Conservation (phyloP, 257 asterid genomes). For the Mitragyna speciosa region DNA sequence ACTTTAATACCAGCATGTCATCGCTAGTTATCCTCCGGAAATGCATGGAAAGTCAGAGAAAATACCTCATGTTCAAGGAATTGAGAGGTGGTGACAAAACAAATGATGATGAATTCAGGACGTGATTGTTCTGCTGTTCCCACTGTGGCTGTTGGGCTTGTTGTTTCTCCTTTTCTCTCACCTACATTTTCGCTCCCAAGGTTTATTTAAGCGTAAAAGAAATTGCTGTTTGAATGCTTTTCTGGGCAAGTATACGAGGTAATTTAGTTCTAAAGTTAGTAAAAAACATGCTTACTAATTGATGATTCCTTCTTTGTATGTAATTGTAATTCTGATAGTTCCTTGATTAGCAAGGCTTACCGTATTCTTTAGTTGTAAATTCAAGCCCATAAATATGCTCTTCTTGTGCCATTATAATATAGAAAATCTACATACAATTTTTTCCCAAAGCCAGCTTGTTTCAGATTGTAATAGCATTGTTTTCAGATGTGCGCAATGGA, state of each 20-base stretch:
- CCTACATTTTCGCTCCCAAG: slow-evolving; percentile 23
- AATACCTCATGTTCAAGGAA: slow-evolving; percentile 50
- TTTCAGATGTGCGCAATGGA: background rate
- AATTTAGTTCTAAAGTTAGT: background rate
- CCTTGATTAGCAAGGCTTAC: too few relatives aligned
- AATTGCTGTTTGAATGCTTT: background rate
- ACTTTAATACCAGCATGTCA: too few relatives aligned
- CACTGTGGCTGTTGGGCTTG: slow-evolving; percentile 28
- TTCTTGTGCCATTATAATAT: too few relatives aligned
- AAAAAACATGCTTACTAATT: background rate
- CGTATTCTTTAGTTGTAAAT: too few relatives aligned
- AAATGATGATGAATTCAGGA: slow-evolving; percentile 39
- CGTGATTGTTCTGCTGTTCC: slow-evolving; percentile 44
- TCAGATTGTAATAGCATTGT: too few relatives aligned
- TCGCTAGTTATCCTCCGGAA: too few relatives aligned
- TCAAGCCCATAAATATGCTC: too few relatives aligned
- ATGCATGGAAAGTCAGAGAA: background rate
- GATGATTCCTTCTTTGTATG: too few relatives aligned
- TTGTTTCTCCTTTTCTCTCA: slow-evolving; percentile 64
- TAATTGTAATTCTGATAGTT: too few relatives aligned
- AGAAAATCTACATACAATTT: too few relatives aligned
- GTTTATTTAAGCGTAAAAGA: background rate
- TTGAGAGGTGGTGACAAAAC: slow-evolving; percentile 34
- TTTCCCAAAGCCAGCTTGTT: too few relatives aligned
- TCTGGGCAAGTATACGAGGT: background rate